These are phyloP conservation scores for Helotiales sp. DNA, from an alignment of 2,329 filamentous ascomycete genomes.

Conservation along the genomic window DNA sequence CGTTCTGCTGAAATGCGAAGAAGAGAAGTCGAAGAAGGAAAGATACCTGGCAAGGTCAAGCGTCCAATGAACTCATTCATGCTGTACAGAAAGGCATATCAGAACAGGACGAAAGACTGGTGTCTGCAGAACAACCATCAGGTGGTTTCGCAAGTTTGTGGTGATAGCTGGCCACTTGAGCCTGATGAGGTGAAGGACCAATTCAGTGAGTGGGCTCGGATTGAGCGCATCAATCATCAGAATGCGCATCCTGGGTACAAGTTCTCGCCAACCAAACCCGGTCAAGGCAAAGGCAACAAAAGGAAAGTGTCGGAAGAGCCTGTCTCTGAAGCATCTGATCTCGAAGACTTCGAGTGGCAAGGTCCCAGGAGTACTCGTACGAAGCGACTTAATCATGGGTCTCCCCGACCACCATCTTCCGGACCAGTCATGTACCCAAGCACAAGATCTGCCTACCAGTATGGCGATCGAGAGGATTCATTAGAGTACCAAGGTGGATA, in stretches of 20 bases:
- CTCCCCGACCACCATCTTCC: conserved; percentile 18
- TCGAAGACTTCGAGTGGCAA: conserved; percentile 48
- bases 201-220: conserved; percentile 76
- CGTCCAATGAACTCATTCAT: conserved; percentile 98
- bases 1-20: conserved; percentile 66
- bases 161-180: conserved; percentile 83
- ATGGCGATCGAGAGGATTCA: conserved; percentile 31
- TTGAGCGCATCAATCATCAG: conserved; percentile 83
- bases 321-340: conserved; percentile 43
- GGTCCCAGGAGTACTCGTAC: conserved; percentile 26
- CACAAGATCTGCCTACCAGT: conserved; percentile 32
- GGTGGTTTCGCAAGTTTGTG: conserved; percentile 83
- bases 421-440: conserved; percentile 29
- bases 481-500: conserved; percentile 33
- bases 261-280: conserved; percentile 79
- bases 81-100: conserved; percentile 91
- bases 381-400: conserved; percentile 21
- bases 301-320: conserved; percentile 45
- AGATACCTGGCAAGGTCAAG: conserved; percentile 74
- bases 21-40: conserved; percentile 67
- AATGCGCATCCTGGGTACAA: conserved; percentile 89
- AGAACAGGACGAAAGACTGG: conserved; percentile 80
- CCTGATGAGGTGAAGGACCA: conserved; percentile 68
- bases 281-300: conserved; percentile 43
- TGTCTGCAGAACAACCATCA: conserved; percentile 91